These are phyloP conservation scores for Pezicula neosporulosa DNA, from an alignment of 2,329 filamentous ascomycete species.

Conservation along the genomic window DNA sequence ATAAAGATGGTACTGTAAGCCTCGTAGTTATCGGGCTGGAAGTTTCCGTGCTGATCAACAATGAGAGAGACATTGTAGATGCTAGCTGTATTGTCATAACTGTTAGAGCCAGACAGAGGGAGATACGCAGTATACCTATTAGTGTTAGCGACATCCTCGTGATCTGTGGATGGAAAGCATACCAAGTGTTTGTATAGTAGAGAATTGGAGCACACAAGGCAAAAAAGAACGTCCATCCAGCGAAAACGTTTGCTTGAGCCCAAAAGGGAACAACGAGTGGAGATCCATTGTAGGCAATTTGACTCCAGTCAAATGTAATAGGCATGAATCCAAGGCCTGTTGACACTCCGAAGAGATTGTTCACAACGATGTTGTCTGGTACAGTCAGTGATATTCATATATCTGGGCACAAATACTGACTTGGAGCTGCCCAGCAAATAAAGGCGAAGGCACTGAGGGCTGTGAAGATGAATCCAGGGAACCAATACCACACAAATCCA, in stretches of 20 bases:
- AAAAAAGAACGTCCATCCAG: constrained; percentile 32
- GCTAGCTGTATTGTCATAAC: constrained; percentile 60
- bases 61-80: constrained; percentile 59
- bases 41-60: constrained; percentile 47
- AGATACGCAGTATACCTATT: constrained; percentile 51
- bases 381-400: constrained; percentile 14
- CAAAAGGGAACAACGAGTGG: constrained; percentile 66
- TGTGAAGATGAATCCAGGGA: constrained; percentile 66
- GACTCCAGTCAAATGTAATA: constrained; percentile 74
- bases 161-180: neutral
- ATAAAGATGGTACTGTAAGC: constrained; percentile 64
- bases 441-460: constrained; percentile 38
- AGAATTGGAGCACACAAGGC: neutral
- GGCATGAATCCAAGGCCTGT: constrained; percentile 65
- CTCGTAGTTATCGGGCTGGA: constrained; percentile 57
- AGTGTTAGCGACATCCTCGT: too few relatives aligned
- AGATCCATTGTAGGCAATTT: constrained; percentile 44
- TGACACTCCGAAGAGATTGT: constrained; percentile 67
- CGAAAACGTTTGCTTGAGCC: constrained; percentile 68
- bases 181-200: constrained; percentile 5
- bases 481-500: constrained; percentile 43
- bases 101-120: constrained; percentile 56
- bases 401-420: neutral
- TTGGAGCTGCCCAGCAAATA: constrained; percentile 3
- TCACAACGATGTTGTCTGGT: constrained; percentile 51